Conservation (phyloP, 2,329 filamentous ascomycete species). For the Neoscytalidium dimidiatum region DNA sequence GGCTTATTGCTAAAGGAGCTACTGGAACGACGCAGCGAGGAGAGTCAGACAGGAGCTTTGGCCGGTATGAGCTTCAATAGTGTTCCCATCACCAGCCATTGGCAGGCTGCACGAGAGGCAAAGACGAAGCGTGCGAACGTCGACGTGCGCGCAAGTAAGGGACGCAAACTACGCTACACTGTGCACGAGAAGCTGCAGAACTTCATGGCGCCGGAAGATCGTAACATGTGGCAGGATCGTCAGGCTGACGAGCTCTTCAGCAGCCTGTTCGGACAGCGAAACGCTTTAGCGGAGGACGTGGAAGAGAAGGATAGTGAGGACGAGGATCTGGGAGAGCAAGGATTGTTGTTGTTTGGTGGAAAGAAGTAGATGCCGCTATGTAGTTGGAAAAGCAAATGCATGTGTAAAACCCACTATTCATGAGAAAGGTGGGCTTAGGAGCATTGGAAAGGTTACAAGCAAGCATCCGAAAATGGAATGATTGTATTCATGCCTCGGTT, state of each 20-base stretch:
- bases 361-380: constrained; percentile 3
- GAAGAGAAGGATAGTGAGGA: constrained; percentile 36
- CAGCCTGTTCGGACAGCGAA: constrained; percentile 50
- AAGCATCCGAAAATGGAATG: too few species aligned
- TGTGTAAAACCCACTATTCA: too few species aligned
- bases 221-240: constrained; percentile 74
- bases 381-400: too few species aligned
- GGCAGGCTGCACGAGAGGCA: constrained; percentile 71
- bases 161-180: constrained; percentile 88
- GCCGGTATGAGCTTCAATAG: constrained; percentile 36
- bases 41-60: constrained; percentile 53
- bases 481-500: too few species aligned
- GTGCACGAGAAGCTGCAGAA: constrained; percentile 97
- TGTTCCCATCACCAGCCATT: constrained; percentile 31
- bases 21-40: constrained; percentile 81
- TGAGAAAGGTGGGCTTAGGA: too few species aligned
- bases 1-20: constrained; percentile 89
- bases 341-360: constrained; percentile 17
- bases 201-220: constrained; percentile 92
- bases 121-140: constrained; percentile 79
- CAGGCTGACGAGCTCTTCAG: constrained; percentile 68
- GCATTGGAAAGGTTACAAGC: too few species aligned
- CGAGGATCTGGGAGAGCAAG: constrained; percentile 27
- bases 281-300: constrained; percentile 45
- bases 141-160: constrained; percentile 93